A percentile compares a stretch with the other conserved stretches of the same genome.
These are phyloP conservation scores for Drechmeria coniospora DNA, from an alignment of 2,329 filamentous ascomycete species.

Conservation along the genomic window DNA sequence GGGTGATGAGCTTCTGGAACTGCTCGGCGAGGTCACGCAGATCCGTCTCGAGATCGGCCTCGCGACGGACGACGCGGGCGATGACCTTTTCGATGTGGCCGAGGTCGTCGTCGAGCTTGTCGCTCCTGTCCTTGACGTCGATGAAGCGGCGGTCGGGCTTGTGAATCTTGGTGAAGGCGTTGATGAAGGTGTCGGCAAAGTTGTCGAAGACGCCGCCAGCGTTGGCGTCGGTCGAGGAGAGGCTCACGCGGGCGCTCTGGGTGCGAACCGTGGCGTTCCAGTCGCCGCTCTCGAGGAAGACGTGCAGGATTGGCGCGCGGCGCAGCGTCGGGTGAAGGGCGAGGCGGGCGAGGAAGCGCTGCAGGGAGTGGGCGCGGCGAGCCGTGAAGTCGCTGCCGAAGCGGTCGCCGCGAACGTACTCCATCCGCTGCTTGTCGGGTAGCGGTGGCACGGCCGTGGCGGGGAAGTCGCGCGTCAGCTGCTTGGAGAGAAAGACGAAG, in stretches of 20 bases:
- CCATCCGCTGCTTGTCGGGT: constrained; percentile 98
- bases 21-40: constrained; percentile 82
- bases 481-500: constrained; percentile 92
- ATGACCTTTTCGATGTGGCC: constrained; percentile 93
- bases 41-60: constrained; percentile 76
- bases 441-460: constrained; percentile 86
- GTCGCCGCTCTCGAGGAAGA: constrained; percentile 82
- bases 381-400: constrained; percentile 88
- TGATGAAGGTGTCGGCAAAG: constrained; percentile 91
- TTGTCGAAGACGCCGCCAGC: constrained; percentile 71
- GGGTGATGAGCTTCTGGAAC: constrained; percentile 79
- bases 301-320: constrained; percentile 65
- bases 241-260: constrained; percentile 50
- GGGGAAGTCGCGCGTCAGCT: constrained; percentile 73
- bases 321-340: constrained; percentile 81
- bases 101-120: constrained; percentile 89
- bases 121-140: constrained; percentile 80
- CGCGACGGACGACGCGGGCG: constrained; percentile 71
- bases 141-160: constrained; percentile 90
- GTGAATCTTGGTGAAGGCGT: constrained; percentile 92
- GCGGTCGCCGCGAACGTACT: constrained; percentile 90
- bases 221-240: constrained; percentile 26
- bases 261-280: constrained; percentile 95
- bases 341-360: constrained; percentile 77
- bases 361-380: constrained; percentile 74